Base-by-base conservation (phyloP, 495 filamentous ascomycete genomes). In the Sphaerosporella brunnea region DNA sequence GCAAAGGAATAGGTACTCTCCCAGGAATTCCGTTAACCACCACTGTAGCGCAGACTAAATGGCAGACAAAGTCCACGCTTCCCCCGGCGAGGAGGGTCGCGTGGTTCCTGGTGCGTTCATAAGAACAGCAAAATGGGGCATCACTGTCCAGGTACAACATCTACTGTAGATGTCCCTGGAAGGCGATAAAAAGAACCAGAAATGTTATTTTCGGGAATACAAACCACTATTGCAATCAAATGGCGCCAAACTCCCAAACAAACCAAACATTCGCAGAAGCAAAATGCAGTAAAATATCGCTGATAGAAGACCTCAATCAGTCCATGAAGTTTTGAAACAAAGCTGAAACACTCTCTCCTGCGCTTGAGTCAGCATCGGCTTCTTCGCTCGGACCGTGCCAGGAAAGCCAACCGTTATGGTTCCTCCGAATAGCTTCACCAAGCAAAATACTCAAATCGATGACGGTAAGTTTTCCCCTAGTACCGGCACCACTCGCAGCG, bases 351-450 rank as follows among this genome's bases (percentile, higher is more conserved):
- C 81, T 87, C 66, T 82, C 78, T 45, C 72, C 58, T 61, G 53
- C 30, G 47, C 32, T 35, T 40, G 19, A 48, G 47, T 49, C 38
- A 51, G 48, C 48, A 49, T 65, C 36, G 26, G 15, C 15, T 16
- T 19, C 19, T 20, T 34, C 47, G 64, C 47, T 62, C 56, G 8
- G 16, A 30, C 48, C 58, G 48, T 63, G 59, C 42, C 60, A 56
- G 63, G 58, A 64, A 64, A 74, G 71, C 75, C 69, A 76, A 54
- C 79, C 90, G 63, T 94, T 86, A 60, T 96, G 87, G 63, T 95
- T 95, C 58, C 90, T 75, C 59, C 90, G 70, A 54, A 97, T 96
- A 38, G 87, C 87, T 65, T 97, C 90, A 9, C 84, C 70, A 24
- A 97, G 68, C 51, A 97, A 69, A 57, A 75, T 81, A 36, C 84